Base-by-base conservation (phyloP, 2,329 filamentous ascomycete species). In the Tolypocladium inflatum region DNA sequence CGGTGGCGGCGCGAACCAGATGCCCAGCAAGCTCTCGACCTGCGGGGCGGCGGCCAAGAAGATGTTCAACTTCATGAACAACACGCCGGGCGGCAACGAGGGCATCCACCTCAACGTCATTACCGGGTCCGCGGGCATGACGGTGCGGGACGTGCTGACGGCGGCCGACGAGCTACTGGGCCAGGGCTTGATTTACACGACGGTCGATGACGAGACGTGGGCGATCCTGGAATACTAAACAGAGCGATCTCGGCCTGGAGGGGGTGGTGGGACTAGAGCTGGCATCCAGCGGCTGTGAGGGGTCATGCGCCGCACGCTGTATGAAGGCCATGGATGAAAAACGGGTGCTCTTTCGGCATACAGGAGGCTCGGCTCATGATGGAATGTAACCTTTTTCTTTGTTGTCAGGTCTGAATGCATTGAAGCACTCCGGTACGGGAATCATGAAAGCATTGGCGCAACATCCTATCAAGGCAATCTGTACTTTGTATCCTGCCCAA, bases 141-240 rank as follows among this genome's bases (percentile, higher is more conserved):
- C 87, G 10, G 74, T 86, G 37, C 79, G 79, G 33, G 90, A 95
- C 52, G 88, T 94, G 17, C 76, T 86, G 64, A 83, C 81, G 56
- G 92, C 86, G n/a, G 85, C 89, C 11, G 90, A 96, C 65, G 91
- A 97, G 73, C 73, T 99, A 67, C 73, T 91, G 50, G 78, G 78
- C 2, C 75, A 83, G 57, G 90, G 91, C 37, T 70, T 90, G 65
- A 90, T 96, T 63, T 99, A 91, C 75, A 90, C 91, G 35, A 99
- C 95, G 11, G 82, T 96, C 8, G 91, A 97, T 73, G 93, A 97
- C 67, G 82, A 90, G 73, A 97, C 93, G 1, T 97, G 90, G 87
- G 90, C 91, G 50, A 78, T 96, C 62, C 77, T 97, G 60, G 90
- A 95, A 59, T 64, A 61, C 51, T 63, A 54, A 21, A n/a, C 26